A percentile compares a stretch with the other conserved stretches of the same genome.
phyloP scores from a whole-genome alignment of 768 basidiomycete genomes.

The Calocybe indica region DNA sequence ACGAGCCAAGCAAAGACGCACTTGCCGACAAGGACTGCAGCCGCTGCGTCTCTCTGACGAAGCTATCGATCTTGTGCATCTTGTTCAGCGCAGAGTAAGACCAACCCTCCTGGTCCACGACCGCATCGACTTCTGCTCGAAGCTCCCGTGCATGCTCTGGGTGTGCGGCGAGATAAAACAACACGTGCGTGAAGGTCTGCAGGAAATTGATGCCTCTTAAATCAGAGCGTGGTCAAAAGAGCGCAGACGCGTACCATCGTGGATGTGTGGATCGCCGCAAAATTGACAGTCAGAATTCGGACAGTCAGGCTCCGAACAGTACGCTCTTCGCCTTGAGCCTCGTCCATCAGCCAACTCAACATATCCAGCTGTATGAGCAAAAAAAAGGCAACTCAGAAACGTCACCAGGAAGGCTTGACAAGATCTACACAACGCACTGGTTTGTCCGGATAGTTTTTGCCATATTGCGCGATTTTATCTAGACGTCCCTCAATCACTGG shows the following conservation, averaged over 20 bases:
- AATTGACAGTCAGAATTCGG: conserved; percentile 1
- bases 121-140: conserved; percentile 14
- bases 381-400: not conserved
- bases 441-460: not conserved
- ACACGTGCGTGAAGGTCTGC: conserved; percentile 11
- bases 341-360: not conserved
- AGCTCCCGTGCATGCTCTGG: conserved; percentile 14
- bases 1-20: not conserved
- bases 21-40: not conserved
- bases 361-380: not conserved
- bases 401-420: not conserved
- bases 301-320: not conserved
- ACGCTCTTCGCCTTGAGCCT: not conserved
- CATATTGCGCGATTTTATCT: not conserved
- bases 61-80: conserved; percentile 29
- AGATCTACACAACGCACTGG: not conserved
- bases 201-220: not conserved
- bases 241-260: not conserved
- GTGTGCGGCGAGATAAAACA: conserved; percentile 12
- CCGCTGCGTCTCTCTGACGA: conserved; percentile 20
- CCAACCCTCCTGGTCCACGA: conserved; percentile 20
- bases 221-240: not conserved
- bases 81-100: conserved; percentile 20
- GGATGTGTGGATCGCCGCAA: conserved; percentile 1
- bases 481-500: not conserved